These are phyloP conservation scores for Eutrema yunnanense DNA, from an alignment of 345 rosid species.

Conservation along the genomic window DNA sequence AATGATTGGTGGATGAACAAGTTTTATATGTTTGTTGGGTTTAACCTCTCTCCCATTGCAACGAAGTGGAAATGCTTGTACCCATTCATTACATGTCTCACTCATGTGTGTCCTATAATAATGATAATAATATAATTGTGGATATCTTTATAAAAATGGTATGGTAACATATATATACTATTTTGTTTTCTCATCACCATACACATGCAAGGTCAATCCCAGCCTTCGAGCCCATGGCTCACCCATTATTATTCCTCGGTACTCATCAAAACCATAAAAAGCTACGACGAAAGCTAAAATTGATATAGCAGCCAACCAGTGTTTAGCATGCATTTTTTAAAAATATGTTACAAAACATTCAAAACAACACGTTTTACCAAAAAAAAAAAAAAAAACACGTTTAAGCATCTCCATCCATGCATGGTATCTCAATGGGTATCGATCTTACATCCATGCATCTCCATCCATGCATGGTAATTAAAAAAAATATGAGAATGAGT, in stretches of 20 bases:
- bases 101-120: conserved; percentile 16
- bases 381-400: too few species aligned
- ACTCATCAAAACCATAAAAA: neutral
- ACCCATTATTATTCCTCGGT: neutral
- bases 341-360: too few species aligned
- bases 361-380: neutral
- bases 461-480: too few species aligned
- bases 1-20: conserved; percentile 10
- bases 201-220: neutral
- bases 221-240: neutral
- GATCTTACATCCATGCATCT: too few species aligned
- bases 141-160: neutral
- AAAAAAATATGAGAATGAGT: too few species aligned
- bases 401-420: too few species aligned
- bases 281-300: neutral
- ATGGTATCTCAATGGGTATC: too few species aligned
- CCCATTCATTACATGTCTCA: conserved; percentile 24
- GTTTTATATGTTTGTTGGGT: conserved; percentile 5
- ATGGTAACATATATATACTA: neutral
- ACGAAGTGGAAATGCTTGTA: conserved; percentile 7
- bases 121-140: neutral
- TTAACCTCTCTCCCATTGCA: neutral
- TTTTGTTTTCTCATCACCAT: neutral
- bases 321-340: too few species aligned
- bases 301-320: neutral